Evolutionary conservation across 768 basidiomycete species (phyloP), one percentile per base, ranked within the genome.

Genomic region (Psilocybe tampanensis): DNA sequence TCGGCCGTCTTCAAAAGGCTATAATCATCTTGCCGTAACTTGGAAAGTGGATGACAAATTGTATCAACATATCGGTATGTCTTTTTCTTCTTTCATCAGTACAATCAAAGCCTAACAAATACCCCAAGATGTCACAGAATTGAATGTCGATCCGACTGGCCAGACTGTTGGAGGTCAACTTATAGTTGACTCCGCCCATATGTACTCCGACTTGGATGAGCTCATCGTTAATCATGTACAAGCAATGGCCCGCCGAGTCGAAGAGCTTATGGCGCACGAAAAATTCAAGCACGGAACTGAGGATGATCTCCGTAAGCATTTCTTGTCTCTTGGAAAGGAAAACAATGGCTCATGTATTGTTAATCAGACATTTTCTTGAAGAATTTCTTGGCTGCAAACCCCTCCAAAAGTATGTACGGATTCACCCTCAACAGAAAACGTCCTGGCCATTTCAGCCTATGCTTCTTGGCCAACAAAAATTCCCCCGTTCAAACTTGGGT

Each of bases 11-110:
- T 98, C 96, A 3, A 95, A 95, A 72, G 96, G 96, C 13, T 75
- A 81, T 34, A 85, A 97, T 64, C 97, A 98, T 74, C 79, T 99
- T 34, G 96, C 96, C 43, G 90, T 99, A 9, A 99, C 97, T 0
- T 99, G 97, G 97, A 99, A 98, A 74, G 95, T 99, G 2, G 96
- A 95, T 60, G 90, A 97, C 56, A 92, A 88, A 58, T 76, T 99
- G 23, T 98, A 92, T 72, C 97, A 98, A 68, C 97, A 99, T 68
- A 91, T 99, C 56, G 95, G 95, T 94, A 66, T 49, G 89, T 66
- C 32, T 1, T 39, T 17, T 23, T 52, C 23, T 42, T 53, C 12
- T 36, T 44, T n/a, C 61, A 26, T 43, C 29, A 8, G 1, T 43
- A 39, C 54, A 18, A 12, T 18, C 34, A 44, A 19, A 18, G 62